phyloP scores from a whole-genome alignment of 768 basidiomycete species.

The Boletus bicolor region DNA sequence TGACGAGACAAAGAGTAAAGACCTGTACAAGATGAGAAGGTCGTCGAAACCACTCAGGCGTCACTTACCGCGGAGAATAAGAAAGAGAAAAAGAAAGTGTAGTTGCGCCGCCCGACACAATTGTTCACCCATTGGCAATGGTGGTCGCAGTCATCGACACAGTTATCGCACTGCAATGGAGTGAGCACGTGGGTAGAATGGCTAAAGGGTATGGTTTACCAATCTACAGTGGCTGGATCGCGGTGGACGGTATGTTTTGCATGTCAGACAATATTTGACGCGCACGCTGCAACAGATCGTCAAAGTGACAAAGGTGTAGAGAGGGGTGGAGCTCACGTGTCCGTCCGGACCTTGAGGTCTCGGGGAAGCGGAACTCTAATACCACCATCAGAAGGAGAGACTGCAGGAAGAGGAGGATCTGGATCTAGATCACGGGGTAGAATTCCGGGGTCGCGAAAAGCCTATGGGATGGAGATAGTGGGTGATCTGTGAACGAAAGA shows the following conservation, averaged over 20 bases:
- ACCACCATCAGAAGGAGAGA: conserved; percentile 60
- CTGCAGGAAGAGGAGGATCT: conserved; percentile 72
- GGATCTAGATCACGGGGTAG: conserved; percentile 85
- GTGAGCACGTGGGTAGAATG: background rate
- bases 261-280: conserved; percentile 93
- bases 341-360: conserved; percentile 74
- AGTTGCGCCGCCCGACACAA: conserved; percentile 93
- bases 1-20: conserved; percentile 69
- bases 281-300: conserved; percentile 54
- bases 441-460: conserved; percentile 83
- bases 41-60: background rate
- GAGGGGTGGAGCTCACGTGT: conserved; percentile 52
- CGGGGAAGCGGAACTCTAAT: conserved; percentile 68
- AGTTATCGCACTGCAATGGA: conserved; percentile 81
- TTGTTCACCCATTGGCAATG: conserved; percentile 93
- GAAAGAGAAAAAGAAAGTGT: conserved; percentile 87
- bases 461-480: conserved; percentile 38
- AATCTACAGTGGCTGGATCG: conserved; percentile 94
- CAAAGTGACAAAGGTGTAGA: background rate
- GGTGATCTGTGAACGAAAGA: background rate
- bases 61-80: conserved; percentile 69
- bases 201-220: conserved; percentile 40
- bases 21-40: conserved; percentile 43
- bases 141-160: conserved; percentile 93
- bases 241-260: conserved; percentile 89